A percentile compares a stretch with the other conserved stretches of the same genome.
These are phyloP conservation scores for Epichloe festucae DNA, from an alignment of 2,329 filamentous ascomycete genomes.

Conservation along the genomic window DNA sequence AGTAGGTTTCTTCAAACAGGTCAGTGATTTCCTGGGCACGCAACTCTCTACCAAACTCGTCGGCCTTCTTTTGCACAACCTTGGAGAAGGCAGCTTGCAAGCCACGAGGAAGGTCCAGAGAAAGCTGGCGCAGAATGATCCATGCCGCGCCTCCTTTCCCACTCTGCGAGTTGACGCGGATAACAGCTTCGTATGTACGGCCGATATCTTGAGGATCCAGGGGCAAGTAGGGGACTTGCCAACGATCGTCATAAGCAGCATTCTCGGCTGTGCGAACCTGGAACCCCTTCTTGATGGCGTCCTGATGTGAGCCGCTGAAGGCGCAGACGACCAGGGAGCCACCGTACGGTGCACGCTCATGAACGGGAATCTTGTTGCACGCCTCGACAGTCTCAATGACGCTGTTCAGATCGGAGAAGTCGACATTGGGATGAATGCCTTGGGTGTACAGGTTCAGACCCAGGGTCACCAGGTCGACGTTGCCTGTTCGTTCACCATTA, in stretches of 20 bases:
- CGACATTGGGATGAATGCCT: conserved; percentile 69
- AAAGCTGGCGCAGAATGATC: conserved; percentile 80
- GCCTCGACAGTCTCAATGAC: conserved; percentile 84
- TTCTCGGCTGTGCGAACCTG: conserved; percentile 51
- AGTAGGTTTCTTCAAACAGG: conserved; percentile 83
- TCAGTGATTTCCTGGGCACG: conserved; percentile 70
- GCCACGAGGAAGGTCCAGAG: conserved; percentile 84
- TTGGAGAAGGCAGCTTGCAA: conserved; percentile 85
- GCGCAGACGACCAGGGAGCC: conserved; percentile 86
- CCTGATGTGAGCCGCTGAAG: conserved; percentile 86
- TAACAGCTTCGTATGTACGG: conserved; percentile 93
- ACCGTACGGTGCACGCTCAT: conserved; percentile 80
- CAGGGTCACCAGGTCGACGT: conserved; percentile 87
- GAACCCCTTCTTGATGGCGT: conserved; percentile 91
- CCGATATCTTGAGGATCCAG: conserved; percentile 89
- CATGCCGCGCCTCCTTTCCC: conserved; percentile 92
- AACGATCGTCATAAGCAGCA: conserved; percentile 50
- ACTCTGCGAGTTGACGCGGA: conserved; percentile 92
- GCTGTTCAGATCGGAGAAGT: conserved; percentile 78
- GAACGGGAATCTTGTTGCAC: conserved; percentile 89
- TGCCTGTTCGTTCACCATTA: conserved; percentile 90
- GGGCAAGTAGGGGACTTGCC: conserved; percentile 85
- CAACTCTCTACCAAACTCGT: conserved; percentile 71
- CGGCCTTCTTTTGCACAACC: conserved; percentile 71
- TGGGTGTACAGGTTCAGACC: conserved; percentile 93